These are phyloP conservation scores for Hypoxylon sp. DNA, from an alignment of 2,329 filamentous ascomycete genomes.

Conservation along the genomic window DNA sequence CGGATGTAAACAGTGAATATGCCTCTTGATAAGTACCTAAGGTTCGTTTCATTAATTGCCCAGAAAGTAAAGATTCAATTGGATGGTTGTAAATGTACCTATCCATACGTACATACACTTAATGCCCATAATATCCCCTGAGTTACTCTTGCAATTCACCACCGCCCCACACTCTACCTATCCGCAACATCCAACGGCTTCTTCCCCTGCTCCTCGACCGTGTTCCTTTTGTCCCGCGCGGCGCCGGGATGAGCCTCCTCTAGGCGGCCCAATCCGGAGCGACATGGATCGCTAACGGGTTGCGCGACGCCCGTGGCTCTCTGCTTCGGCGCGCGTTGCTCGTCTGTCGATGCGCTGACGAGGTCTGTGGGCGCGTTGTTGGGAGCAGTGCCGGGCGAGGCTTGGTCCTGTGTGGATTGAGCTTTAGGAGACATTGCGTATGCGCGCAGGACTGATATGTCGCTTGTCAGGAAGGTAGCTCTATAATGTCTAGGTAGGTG, in stretches of 20 bases:
- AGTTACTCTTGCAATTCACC: no score
- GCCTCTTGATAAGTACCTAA: no score
- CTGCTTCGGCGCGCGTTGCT: constrained; percentile 1
- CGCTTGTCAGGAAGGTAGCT: no score
- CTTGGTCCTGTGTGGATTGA: neutral
- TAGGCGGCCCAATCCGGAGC: neutral
- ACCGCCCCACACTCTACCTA: no score
- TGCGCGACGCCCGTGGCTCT: constrained; percentile 2
- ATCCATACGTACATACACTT: no score
- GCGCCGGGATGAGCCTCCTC: constrained; percentile 9
- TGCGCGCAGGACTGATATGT: neutral
- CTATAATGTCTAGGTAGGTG: no score
- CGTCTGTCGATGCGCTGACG: constrained; percentile 4
- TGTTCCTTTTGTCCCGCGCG: neutral
- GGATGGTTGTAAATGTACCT: no score
- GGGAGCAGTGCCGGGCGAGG: neutral
- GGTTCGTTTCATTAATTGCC: no score
- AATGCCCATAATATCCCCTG: no score
- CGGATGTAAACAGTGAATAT: no score
- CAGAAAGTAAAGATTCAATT: no score
- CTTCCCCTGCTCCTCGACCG: constrained; percentile 1
- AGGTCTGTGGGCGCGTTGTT: neutral
- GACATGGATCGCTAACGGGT: neutral
- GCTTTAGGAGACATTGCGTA: neutral
- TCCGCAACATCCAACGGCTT: neutral